Evolutionary conservation across 2,329 filamentous ascomycete species (phyloP), one percentile per base, ranked within the genome.

Genomic region (Pleomassaria siparia): DNA sequence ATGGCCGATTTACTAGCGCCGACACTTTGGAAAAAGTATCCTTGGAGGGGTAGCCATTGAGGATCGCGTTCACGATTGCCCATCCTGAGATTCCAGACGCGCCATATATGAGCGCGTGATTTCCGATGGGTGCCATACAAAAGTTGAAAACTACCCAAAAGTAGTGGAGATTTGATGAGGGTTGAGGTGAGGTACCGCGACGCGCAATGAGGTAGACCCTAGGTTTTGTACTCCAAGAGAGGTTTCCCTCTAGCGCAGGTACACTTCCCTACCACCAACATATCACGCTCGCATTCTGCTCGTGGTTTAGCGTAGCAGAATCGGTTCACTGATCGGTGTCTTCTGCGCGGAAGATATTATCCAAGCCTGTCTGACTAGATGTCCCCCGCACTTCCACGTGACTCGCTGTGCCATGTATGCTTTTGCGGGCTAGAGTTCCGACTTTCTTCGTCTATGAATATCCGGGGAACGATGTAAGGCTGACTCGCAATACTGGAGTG

Each of bases 61-160:
- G 61, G 30, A 78, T 74, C 43, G 74, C 69, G 43, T 77, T 78
- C 13, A 75, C 72, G 43, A 79, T 71, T 6, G 76, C 71, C 76
- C 76, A 79, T 29, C 76, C 76, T 2, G 74, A 72, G 43, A 79
- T 75, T n/a, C 76, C 76, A 51, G 72, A 75, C 39, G 74, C 75
- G 28, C 75, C 76, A 60, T 69, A 66, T 30, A 67, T 58, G 29
- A 70, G 62, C 46, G 68, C 67, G 44, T 67, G 63, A 25, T 66
- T 65, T 6, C 59, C 51, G 50, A 63, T 66, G 1, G 29, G 47
- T 28, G 35, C 37, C 46, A 46, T 47, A 10, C n/a, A 43, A 21
- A 8, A 18, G 9, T 12, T 6, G n/a, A 21, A n/a, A 24, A 11
- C 13, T 39, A 22, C 15, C 28, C 10, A 20, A 22, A 24, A 40